Conservation (phyloP, 1,139 yeast genomes). For the Pneumocystis murina region DNA sequence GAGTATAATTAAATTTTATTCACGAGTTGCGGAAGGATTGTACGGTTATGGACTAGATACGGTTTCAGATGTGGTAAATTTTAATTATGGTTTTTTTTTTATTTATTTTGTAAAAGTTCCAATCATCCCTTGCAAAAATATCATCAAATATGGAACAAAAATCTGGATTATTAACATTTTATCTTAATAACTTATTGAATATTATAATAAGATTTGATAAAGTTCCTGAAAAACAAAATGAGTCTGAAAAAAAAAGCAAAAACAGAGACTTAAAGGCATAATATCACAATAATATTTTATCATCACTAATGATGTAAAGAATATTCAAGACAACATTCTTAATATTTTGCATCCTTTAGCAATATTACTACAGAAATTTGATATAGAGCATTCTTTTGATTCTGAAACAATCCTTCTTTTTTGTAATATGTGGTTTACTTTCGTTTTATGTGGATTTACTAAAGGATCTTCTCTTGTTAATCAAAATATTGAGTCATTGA, state of each 20-base stretch:
- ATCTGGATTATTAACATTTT: not conserved
- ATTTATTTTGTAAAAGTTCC: conserved; percentile 28
- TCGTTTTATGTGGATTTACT: conserved; percentile 81
- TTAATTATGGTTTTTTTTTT: conserved; percentile 31
- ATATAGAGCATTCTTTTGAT: conserved; percentile 32
- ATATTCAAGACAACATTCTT: conserved; percentile 62
- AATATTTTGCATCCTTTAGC: conserved; percentile 62
- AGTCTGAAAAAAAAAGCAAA: conserved; percentile 49
- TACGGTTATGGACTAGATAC: conserved; percentile 15
- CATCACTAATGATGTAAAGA: conserved; percentile 35
- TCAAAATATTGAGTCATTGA: conserved; percentile 35
- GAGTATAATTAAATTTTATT: conserved; percentile 34
- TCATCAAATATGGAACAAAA: not conserved
- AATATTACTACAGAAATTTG: conserved; percentile 46
- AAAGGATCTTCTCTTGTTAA: conserved; percentile 42
- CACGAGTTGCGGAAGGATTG: conserved; percentile 20
- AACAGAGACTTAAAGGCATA: conserved; percentile 74
- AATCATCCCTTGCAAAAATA: not conserved
- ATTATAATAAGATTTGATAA: not conserved
- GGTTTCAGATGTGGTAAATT: conserved; percentile 27
- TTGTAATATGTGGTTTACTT: conserved; percentile 85
- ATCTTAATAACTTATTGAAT: not conserved
- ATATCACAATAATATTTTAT: conserved; percentile 69
- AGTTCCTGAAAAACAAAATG: conserved; percentile 34
- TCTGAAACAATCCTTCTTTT: conserved; percentile 31